Conservation (phyloP, 2,329 filamentous ascomycete species). For the Gnomoniopsis sp. region DNA sequence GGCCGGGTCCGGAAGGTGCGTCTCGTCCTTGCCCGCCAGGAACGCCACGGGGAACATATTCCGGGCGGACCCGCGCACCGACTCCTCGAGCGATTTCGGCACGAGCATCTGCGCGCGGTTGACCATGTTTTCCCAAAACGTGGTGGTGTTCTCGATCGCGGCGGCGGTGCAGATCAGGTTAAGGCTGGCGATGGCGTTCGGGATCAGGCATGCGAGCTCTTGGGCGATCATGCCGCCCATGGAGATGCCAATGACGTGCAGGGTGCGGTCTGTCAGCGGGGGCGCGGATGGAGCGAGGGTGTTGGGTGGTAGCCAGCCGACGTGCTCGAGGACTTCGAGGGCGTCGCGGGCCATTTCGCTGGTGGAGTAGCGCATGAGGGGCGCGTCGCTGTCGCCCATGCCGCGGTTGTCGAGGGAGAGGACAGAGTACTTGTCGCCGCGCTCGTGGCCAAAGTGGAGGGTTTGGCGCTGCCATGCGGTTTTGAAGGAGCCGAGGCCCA, state of each 20-base stretch:
- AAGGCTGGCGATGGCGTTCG: constrained; percentile 52
- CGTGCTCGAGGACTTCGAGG: constrained; percentile 64
- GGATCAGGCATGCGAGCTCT: constrained; percentile 62
- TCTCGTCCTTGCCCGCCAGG: constrained; percentile 59
- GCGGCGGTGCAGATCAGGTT: constrained; percentile 61
- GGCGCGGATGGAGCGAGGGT: constrained; percentile 19
- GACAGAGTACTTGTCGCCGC: constrained; percentile 64
- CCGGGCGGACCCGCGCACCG: constrained; percentile 60
- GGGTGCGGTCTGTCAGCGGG: constrained; percentile 33
- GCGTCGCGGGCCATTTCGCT: constrained; percentile 79
- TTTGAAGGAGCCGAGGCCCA: constrained; percentile 70
- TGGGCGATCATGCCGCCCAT: constrained; percentile 94
- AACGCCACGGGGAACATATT: constrained; percentile 65
- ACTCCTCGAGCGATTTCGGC: constrained; percentile 67
- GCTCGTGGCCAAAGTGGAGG: constrained; percentile 73
- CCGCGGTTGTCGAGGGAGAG: constrained; percentile 83
- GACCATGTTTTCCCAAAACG: constrained; percentile 63
- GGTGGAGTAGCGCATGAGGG: constrained; percentile 73
- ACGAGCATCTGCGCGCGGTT: constrained; percentile 56
- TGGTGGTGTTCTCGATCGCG: constrained; percentile 55
- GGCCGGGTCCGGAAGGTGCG: constrained; percentile 42
- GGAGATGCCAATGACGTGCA: constrained; percentile 72
- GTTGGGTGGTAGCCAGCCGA: constrained; percentile 57
- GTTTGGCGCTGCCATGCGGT: constrained; percentile 81
- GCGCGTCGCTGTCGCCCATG: constrained; percentile 77